Base-by-base conservation (phyloP, 2,329 filamentous ascomycete species). In the Aspergillus sergii region DNA sequence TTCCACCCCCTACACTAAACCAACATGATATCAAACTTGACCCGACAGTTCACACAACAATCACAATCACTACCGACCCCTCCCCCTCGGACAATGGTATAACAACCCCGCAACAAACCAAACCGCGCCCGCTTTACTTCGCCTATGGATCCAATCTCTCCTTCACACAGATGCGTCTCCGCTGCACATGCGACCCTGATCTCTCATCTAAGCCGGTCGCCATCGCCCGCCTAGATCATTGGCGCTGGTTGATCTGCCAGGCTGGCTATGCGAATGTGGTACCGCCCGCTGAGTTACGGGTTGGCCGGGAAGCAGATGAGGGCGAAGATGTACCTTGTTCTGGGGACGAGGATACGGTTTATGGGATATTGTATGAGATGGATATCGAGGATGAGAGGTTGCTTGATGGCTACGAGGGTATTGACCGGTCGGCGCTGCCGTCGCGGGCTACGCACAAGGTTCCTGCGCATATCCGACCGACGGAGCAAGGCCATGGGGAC, bases 141-240 rank as follows among this genome's bases (percentile, higher is more conserved):
- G 79, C 79, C 58, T 81, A 78, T 63, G 79, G 79, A 57, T 80
- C 78, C 48, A 81, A 81, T 60, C 76, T 81, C 32, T 81, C 79
- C 5, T 72, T 75, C 28, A 74, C 71, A 3, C 79, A 81, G 57
- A 81, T 81, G 79, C 66, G 67, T 45, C 57, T 71, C 14, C 78
- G 79, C 55, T 79, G 79, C 62, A 68, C 57, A n/a, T 60, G 70
- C 48, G 67, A 74, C 53, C 75, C 78, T 0, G 32, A 63, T 19
- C 68, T 69, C 21, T 80, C 78, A 16, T 71, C 71, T 4, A 70
- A 68, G 11, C 79, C 79, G 1, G 66, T 80, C 0, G 79, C 75
- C 19, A 73, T 81, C 58, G 79, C 78, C 21, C 70, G 72, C 1
- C 73, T 81, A 1, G 73, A 78, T 23, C 62, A 65, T 28, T 78